phyloP scores from a whole-genome alignment of 306 rosid genomes.

The Echinosophora koreensis region DNA sequence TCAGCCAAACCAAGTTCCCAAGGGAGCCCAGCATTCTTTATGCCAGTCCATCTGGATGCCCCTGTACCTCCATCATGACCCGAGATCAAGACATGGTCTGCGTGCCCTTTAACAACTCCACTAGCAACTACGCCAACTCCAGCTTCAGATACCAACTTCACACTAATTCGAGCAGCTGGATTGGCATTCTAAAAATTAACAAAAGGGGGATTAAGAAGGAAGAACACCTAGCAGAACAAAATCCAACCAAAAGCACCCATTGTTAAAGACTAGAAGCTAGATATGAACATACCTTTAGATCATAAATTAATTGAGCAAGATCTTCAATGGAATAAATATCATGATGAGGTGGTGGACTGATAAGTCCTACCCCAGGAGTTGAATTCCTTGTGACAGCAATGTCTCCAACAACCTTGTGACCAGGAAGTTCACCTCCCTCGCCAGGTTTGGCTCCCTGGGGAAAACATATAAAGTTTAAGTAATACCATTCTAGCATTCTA shows the following conservation, averaged over 20 bases:
- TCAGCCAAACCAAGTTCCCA: slow-evolving; percentile 99
- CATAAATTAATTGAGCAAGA: slow-evolving; percentile 95
- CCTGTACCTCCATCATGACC: slow-evolving; percentile 99
- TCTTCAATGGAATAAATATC: slow-evolving; percentile 99
- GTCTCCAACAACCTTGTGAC: slow-evolving; percentile 97
- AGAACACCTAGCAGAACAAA: background rate
- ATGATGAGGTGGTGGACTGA: slow-evolving; percentile 99
- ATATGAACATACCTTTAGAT: slow-evolving; percentile 74
- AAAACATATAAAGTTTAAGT: slow-evolving; percentile 49
- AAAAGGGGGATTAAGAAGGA: slow-evolving; percentile 20
- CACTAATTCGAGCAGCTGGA: slow-evolving; percentile 94
- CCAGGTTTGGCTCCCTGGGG: slow-evolving; percentile 99
- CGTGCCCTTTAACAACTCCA: slow-evolving; percentile 99
- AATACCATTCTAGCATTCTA: slow-evolving; percentile 24
- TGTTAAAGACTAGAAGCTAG: background rate
- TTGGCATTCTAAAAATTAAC: slow-evolving; percentile 71
- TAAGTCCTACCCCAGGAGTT: slow-evolving; percentile 98
- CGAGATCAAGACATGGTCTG: slow-evolving; percentile 93
- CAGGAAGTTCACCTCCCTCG: slow-evolving; percentile 99
- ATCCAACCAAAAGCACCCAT: background rate
- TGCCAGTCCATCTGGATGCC: slow-evolving; percentile 99
- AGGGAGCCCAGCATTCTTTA: slow-evolving; percentile 98
- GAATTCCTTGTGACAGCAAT: slow-evolving; percentile 95
- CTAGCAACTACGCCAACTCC: slow-evolving; percentile 99
- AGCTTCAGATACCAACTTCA: slow-evolving; percentile 97